Evolutionary conservation across 192 early-diverging fungal genomes (phyloP), one percentile per base, ranked within the genome.

Genomic region (Ambispora gerdemannii): DNA sequence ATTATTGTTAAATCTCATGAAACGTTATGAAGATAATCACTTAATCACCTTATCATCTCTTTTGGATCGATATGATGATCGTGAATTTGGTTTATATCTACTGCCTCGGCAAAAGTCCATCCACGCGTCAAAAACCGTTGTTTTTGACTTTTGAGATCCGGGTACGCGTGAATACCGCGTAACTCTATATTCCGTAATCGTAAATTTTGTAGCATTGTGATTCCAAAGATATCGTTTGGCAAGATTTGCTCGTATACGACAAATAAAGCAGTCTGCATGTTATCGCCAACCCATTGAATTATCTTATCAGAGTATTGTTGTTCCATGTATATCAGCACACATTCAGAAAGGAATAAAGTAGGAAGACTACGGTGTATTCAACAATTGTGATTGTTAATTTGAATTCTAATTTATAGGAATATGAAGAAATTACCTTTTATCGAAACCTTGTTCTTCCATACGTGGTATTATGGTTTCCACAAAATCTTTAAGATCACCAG

Each of bases 301-400:
- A 98, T 89, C 3, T 49, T 49, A 49, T 90, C 82, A 0, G 92
- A 87, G 56, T 84, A 78, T 8, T 62, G 19, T 1, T 93, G 84
- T 34, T 87, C 82, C 28, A 97, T 74, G 77, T 98, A 98, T 6
- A 98, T 89, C 35, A 97, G 78, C 20, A 96, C 93, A 52, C 95
- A 97, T 76, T 98, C 97, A 63, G 95, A 93, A 4, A 98, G 71
- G 63, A 96, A 93, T 47, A 98, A 75, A 0, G 95, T 98, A 3
- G 95, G 93, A 10, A 82, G 30, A 38, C 84, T 90, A 66, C 4
- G 33, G 3, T 64, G 66, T 19, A 47, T 2, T 43, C 38, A 15
- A 25, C 27, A 15, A 56, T 43, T 55, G 35, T 35, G 32, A 20
- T 34, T 51, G 61, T 49, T 24, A 6, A 32, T 31, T 8, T 60